Evolutionary conservation across 495 filamentous ascomycete genomes (phyloP).

Genomic region (Penicillium salamii): DNA sequence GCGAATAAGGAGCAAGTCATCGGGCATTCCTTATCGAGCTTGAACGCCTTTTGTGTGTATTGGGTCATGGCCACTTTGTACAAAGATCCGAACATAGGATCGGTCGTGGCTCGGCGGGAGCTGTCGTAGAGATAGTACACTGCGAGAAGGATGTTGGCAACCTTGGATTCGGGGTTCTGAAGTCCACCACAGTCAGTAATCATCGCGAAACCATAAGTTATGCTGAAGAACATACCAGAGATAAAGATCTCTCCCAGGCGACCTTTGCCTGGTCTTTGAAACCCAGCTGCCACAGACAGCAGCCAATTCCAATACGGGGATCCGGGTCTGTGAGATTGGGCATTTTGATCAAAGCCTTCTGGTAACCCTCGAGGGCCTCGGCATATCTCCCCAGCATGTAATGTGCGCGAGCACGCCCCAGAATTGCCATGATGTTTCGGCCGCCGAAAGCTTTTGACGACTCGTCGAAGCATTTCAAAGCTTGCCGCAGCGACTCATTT

Average conservation of each 20-base stretch:
- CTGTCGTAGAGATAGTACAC: conserved; percentile 83
- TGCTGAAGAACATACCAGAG: conserved; percentile 49
- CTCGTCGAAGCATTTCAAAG: conserved; percentile 89
- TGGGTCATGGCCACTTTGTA: conserved; percentile 94
- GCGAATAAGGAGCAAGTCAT: conserved; percentile 88
- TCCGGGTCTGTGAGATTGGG: conserved; percentile 92
- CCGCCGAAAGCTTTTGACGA: conserved; percentile 77
- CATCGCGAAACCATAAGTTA: neutral
- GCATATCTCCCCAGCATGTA: conserved; percentile 80
- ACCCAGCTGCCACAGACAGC: conserved; percentile 92
- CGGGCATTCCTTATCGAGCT: conserved; percentile 89
- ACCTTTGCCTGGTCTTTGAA: conserved; percentile 86
- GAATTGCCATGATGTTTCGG: conserved; percentile 83
- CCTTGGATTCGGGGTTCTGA: conserved; percentile 80
- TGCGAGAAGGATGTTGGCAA: conserved; percentile 85
- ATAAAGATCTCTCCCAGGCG: conserved; percentile 85
- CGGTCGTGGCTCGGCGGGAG: conserved; percentile 70
- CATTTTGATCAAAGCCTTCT: conserved; percentile 77
- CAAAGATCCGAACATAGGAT: conserved; percentile 71
- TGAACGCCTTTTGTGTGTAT: conserved; percentile 91
- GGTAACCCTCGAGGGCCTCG: conserved; percentile 80
- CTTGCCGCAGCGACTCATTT: conserved; percentile 72
- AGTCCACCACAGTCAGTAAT: neutral
- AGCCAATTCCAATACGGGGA: conserved; percentile 90
- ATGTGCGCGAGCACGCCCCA: conserved; percentile 80